These are phyloP conservation scores for Nemania bipapillata DNA, from an alignment of 2,329 filamentous ascomycete genomes.

Conservation along the genomic window DNA sequence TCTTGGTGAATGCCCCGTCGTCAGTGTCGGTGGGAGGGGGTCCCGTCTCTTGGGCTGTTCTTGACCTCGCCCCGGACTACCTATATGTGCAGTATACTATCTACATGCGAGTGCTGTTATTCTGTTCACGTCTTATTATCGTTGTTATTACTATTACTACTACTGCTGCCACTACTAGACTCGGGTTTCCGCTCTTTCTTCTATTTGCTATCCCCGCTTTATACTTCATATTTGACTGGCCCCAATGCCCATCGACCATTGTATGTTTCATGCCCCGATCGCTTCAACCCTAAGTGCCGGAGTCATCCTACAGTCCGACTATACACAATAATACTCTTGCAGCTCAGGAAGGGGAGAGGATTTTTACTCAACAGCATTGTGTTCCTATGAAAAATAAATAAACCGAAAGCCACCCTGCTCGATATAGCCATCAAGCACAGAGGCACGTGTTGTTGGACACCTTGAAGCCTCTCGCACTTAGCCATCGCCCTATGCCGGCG, in stretches of 20 bases:
- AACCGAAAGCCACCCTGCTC: conserved; percentile 1
- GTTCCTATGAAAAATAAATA: not conserved
- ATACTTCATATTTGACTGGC: conserved; percentile 42
- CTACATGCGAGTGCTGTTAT: conserved; percentile 28
- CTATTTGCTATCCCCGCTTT: conserved; percentile 28
- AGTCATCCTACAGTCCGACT: conserved; percentile 25
- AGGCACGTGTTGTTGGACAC: conserved; percentile 12
- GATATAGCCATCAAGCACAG: not conserved
- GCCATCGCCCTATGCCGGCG: conserved; percentile 2
- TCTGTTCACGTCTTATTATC: conserved; percentile 27
- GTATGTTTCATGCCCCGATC: conserved; percentile 32
- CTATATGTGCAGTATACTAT: conserved; percentile 32
- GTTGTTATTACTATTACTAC: conserved; percentile 10
- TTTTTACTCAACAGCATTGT: conserved; percentile 1
- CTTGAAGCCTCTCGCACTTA: conserved; percentile 1
- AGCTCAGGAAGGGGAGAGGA: not conserved
- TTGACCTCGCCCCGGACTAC: conserved; percentile 18
- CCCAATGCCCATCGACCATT: conserved; percentile 33
- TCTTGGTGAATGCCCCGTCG: conserved; percentile 17
- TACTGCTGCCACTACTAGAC: not conserved
- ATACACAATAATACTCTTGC: conserved; percentile 27
- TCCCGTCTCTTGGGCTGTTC: conserved; percentile 25
- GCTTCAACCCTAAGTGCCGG: conserved; percentile 34
- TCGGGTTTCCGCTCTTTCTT: conserved; percentile 28
- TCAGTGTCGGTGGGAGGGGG: conserved; percentile 26